Evolutionary conservation across 192 early-diverging fungal genomes (phyloP), one percentile per base, ranked within the genome.

Genomic region (Coemansia asiatica): DNA sequence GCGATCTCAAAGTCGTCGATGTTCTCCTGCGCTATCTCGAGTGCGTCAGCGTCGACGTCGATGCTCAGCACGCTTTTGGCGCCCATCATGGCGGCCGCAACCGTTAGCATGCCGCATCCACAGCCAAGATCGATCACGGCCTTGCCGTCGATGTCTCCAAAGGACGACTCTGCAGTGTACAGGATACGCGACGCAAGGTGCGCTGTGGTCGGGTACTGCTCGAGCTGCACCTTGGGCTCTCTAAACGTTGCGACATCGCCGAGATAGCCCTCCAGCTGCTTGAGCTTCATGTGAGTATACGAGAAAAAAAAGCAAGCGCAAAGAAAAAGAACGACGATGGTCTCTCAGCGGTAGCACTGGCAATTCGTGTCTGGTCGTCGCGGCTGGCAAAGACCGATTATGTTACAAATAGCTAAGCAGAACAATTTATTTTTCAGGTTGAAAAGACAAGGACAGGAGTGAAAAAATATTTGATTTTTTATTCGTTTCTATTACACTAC

Each of bases 171-270:
- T 3, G 91, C 91, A 0, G 89, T 91, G 57, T 88, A 91, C n/a
- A 91, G 69, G 76, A 92, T 88, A 15, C 89, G 78, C 10, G 90
- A 82, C 6, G 91, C 91, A 23, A 92, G 71, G 63, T 91, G 90
- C 36, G 91, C 79, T 0, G 89, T 88, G 15, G 91, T 92, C 0
- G 88, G 87, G 68, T 92, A 92, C 62, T 92, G 91, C 69, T 92
- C 91, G 46, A 89, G 82, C 60, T 89, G 85, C 60, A 90, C 83
- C 75, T 92, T 91, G 48, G 88, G 89, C 18, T 85, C 73, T 8
- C 77, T 83, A 71, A 91, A 91, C 38, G 81, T 85, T 5, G 74
- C 80, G 26, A 88, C 83, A 53, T 87, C 84, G 68, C 87, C 85
- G 18, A 90, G 83, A 31, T 84, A 74, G 5, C 84, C 81, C 62